Base-by-base conservation (phyloP, 2,329 filamentous ascomycete species). In the Xylariales sp. region DNA sequence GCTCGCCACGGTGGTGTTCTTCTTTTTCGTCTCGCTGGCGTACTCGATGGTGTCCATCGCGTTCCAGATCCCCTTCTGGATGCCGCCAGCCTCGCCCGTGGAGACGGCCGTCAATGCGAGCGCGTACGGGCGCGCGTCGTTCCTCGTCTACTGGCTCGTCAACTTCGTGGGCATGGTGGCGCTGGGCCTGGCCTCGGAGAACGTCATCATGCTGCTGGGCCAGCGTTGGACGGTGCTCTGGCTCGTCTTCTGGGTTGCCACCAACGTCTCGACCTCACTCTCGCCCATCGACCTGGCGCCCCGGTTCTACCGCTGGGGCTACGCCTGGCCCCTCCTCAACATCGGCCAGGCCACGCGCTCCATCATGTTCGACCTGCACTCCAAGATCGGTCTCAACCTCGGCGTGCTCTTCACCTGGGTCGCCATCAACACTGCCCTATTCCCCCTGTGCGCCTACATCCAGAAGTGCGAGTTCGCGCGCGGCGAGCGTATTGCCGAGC, bases 241-340 rank as follows among this genome's bases (percentile, higher is more conserved):
- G 69, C 58, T 85, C 2, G 81, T 83, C 40, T 83, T 81, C 49
- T 82, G 77, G 78, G 76, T 83, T 29, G 79, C 84, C 40, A 72
- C 75, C 6, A 85, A 85, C 48, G 76, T 83, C 0, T 63, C 69
- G 0, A 81, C 76, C 1, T 60, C 67, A 0, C 81, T 84, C 48
- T 78, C 83, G 52, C 60, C 73, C 4, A 61, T 83, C 29, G 74
- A 78, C 18, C 60, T 84, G 17, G 70, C 74, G 2, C 72, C 76
- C 0, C 60, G 55, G 0, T 83, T 84, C 49, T 85, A 78, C 51
- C 52, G 57, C 3, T 84, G 76, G 74, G 78, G 76, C 0, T 80
- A 80, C 51, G 78, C 71, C 0, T 80, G 78, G 74, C 80, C 79
- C 7, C 55, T 84, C 38, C 74, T 82, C 53, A 71, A 76, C 27